A percentile compares a stretch with the other conserved stretches of the same genome.
Evolutionary conservation across 345 rosid genomes (phyloP).

Genomic region (Eucalyptus marginata): DNA sequence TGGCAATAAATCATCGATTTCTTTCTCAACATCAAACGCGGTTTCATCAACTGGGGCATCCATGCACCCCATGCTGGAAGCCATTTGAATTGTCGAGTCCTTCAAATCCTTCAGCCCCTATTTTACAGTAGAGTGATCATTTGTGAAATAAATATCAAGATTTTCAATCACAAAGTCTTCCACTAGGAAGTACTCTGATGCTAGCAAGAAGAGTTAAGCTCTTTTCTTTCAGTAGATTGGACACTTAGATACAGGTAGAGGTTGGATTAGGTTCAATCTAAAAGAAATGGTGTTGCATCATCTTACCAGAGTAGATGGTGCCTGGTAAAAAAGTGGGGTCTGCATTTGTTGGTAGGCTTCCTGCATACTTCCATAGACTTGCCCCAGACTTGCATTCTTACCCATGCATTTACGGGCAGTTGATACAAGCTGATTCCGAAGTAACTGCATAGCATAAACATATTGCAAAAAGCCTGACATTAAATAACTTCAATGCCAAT

Average conservation of each 20-base stretch:
- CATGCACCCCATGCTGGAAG: not conserved
- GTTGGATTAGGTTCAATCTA: not conserved
- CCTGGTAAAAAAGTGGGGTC: not conserved
- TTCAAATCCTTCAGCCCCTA: conserved; percentile 7
- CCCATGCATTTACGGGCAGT: conserved; percentile 1
- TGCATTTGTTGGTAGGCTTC: conserved; percentile 6
- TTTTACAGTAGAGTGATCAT: not conserved
- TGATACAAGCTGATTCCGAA: not conserved
- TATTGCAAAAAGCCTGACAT: not conserved
- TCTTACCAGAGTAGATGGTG: conserved; percentile 1
- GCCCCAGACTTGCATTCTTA: not conserved
- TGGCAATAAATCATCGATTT: conserved; percentile 75
- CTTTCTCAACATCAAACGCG: conserved; percentile 72
- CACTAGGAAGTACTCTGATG: not conserved
- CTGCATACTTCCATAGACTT: conserved; percentile 5
- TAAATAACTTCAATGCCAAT: not conserved
- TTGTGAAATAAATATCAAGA: not conserved
- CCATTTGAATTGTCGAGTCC: not conserved
- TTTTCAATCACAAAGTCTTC: not conserved
- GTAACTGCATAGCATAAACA: not conserved
- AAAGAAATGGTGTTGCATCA: not conserved
- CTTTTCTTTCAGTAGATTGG: not conserved
- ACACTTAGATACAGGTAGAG: not conserved
- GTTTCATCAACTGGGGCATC: conserved; percentile 36
- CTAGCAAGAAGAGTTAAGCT: not conserved